Conservation (phyloP, 306 rosid genomes). For the Cucumis sativus region Cucumber_9930_V3 NC_026660.2:25633501-25634000, state of each 20-base stretch:
- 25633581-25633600: background rate
- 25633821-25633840: background rate
- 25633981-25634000: background rate
- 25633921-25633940: background rate
- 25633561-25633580: background rate
- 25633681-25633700: too few species aligned
- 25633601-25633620: background rate
- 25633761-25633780: too few species aligned
- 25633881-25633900: background rate
- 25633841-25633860: background rate
- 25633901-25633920: background rate
- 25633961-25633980: background rate
- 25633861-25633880: background rate
- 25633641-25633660: background rate
- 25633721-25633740: too few species aligned
- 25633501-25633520: background rate
- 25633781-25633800: too few species aligned
- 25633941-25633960: background rate
- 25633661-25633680: background rate
- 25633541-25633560: background rate
- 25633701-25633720: too few species aligned
- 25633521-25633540: background rate
- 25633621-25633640: background rate
- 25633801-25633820: background rate
- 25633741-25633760: too few species aligned